These are phyloP conservation scores for Stylonectria norvegica DNA, from an alignment of 2,329 filamentous ascomycete genomes.

Conservation along the genomic window DNA sequence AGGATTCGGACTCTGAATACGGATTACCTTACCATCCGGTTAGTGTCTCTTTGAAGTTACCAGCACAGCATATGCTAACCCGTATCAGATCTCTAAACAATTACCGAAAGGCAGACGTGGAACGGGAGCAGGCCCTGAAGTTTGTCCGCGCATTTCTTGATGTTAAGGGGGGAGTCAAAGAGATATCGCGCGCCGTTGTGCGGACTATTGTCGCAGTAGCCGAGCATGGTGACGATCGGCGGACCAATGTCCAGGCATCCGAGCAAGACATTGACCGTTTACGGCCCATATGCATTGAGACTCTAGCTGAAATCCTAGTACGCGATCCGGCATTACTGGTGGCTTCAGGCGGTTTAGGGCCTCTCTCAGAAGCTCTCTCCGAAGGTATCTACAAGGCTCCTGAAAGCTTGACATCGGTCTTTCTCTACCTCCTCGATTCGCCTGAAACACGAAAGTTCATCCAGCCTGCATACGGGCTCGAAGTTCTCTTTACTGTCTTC, in stretches of 20 bases:
- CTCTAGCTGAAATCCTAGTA: slow-evolving; percentile 85
- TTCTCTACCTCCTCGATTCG: slow-evolving; percentile 83
- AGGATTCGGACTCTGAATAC: slow-evolving; percentile 86
- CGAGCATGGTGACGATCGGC: slow-evolving; percentile 79
- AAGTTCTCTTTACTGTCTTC: slow-evolving; percentile 86
- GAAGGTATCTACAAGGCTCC: slow-evolving; percentile 91
- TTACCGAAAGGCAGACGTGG: slow-evolving; percentile 93
- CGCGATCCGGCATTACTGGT: slow-evolving; percentile 79
- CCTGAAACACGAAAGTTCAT: slow-evolving; percentile 78
- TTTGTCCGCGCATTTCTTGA: slow-evolving; percentile 94
- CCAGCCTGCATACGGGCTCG: slow-evolving; percentile 84
- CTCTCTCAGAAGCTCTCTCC: slow-evolving; percentile 85
- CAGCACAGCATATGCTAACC: slow-evolving; percentile 8
- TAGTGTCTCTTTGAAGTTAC: slow-evolving; percentile 6
- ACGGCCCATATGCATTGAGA: slow-evolving; percentile 87
- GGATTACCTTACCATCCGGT: slow-evolving; percentile 79
- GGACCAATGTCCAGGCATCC: slow-evolving; percentile 64
- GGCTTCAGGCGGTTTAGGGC: slow-evolving; percentile 77
- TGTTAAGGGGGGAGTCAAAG: slow-evolving; percentile 85
- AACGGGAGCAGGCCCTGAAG: slow-evolving; percentile 94
- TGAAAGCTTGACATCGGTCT: slow-evolving; percentile 81
- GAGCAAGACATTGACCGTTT: slow-evolving; percentile 83
- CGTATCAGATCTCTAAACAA: slow-evolving; percentile 74
- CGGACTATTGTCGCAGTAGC: slow-evolving; percentile 88
- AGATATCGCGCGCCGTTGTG: slow-evolving; percentile 82